phyloP scores from a whole-genome alignment of 257 asterid genomes.

The Fraxinus quadrangulata region DNA sequence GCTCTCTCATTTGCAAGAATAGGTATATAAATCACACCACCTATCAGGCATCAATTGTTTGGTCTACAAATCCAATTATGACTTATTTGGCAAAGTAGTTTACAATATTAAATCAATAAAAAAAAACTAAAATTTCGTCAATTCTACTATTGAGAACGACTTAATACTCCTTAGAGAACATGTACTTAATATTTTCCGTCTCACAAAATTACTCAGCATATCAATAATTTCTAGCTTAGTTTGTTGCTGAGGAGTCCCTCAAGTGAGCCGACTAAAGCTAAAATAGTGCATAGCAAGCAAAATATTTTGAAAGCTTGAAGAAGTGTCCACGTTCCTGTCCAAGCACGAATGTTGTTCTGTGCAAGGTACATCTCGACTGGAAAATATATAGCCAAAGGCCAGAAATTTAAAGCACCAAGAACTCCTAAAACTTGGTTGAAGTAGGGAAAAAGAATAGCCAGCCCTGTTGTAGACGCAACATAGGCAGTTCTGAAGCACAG shows the following conservation, averaged over 20 bases:
- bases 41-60: no score
- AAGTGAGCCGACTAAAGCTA: conserved; percentile 58
- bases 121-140: no score
- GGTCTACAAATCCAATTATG: no score
- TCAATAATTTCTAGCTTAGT: conserved; percentile 27
- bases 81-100: no score
- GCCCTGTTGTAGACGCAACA: conserved; percentile 53
- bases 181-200: no score
- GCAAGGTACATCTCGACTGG: conserved; percentile 67
- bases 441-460: conserved; percentile 60
- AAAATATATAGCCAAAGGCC: conserved; percentile 70
- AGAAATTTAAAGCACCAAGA: conserved; percentile 62
- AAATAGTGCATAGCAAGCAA: conserved; percentile 49
- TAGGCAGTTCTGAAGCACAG: conserved; percentile 62
- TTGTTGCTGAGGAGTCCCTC: conserved; percentile 54
- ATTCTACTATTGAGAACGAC: no score
- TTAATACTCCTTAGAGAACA: no score
- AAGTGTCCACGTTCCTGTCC: conserved; percentile 57
- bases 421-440: conserved; percentile 69
- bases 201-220: no score
- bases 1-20: no score
- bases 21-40: no score
- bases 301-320: conserved; percentile 52
- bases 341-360: conserved; percentile 49
- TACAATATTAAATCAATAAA: no score